phyloP scores from a whole-genome alignment of 1,284 basidiomycete species.

The Vanrija pseudolonga region DNA sequence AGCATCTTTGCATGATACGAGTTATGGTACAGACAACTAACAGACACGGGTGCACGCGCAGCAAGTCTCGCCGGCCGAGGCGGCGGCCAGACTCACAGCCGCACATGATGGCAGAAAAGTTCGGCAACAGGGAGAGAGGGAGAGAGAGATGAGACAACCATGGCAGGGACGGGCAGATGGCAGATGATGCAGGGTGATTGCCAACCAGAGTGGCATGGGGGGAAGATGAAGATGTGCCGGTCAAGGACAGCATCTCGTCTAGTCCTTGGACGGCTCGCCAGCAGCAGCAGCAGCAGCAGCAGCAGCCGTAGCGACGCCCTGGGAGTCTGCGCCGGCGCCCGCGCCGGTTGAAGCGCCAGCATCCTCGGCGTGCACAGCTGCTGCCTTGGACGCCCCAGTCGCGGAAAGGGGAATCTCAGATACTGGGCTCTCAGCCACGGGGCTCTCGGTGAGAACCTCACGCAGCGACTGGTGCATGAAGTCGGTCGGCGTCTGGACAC shows the following conservation, averaged over 20 bases:
- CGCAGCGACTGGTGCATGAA: no score
- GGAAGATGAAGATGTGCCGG: neutral
- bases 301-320: neutral
- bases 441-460: neutral
- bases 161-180: neutral
- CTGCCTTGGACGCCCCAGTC: neutral
- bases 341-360: neutral
- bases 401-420: neutral
- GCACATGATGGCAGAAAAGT: no score
- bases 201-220: neutral
- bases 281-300: neutral
- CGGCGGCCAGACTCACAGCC: no score
- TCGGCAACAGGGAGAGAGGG: neutral
- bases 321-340: neutral
- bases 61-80: no score
- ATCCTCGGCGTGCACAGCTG: neutral
- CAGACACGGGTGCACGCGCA: no score
- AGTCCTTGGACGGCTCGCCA: neutral
- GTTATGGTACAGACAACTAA: neutral
- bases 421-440: neutral
- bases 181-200: neutral
- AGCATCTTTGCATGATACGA: neutral
- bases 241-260: neutral
- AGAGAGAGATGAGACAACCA: neutral
- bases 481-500: neutral